Evolutionary conservation across 495 filamentous ascomycete species (phyloP), one percentile per base, ranked within the genome.

Genomic region (Penicillium odoratum): DNA sequence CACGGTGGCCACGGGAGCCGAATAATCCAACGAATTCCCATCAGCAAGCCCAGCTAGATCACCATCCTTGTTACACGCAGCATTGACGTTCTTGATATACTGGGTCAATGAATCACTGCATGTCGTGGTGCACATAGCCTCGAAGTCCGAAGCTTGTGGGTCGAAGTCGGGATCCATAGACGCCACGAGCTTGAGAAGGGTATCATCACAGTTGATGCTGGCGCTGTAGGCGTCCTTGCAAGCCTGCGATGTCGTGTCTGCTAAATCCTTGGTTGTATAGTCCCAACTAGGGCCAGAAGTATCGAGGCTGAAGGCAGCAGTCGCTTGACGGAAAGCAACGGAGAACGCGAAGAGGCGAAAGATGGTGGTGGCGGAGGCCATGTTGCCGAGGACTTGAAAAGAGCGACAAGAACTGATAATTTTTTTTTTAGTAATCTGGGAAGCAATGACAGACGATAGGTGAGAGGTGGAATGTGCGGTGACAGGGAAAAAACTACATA

Each of bases 141-240:
- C 26, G 42, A 71, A 64, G 44, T 69, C 61, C 21, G 62, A 54
- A 45, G 52, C 16, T 42, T 58, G 51, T 29, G 61, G 61, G 51
- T 58, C n/a, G 51, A 64, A 64, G 57, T 64, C 46, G 7, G 59
- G 60, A 47, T 65, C 59, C 60, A 68, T 56, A 26, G 67, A 66
- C 33, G 62, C 62, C 21, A 69, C 64, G 21, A 72, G 44, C 51
- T 62, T 48, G 29, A 70, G 29, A 29, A 72, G 65, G 15, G 58
- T 66, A 26, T 66, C 61, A 48, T 68, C 63, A 40, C 69, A 72
- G 29, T 66, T 38, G 54, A 69, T 72, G 34, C 47, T 60, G 46
- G 69, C 63, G 45, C 67, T 69, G 52, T 70, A 72, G 30, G 69
- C 69, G 3, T 67, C 60, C 48, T 70, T 70, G 60, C 67, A 72